Percentiles rank a stretch among this genome's conserved stretches.
Evolutionary conservation across 2,329 filamentous ascomycete genomes (phyloP).

Genomic region (Iodosphaeria phyllophila): DNA sequence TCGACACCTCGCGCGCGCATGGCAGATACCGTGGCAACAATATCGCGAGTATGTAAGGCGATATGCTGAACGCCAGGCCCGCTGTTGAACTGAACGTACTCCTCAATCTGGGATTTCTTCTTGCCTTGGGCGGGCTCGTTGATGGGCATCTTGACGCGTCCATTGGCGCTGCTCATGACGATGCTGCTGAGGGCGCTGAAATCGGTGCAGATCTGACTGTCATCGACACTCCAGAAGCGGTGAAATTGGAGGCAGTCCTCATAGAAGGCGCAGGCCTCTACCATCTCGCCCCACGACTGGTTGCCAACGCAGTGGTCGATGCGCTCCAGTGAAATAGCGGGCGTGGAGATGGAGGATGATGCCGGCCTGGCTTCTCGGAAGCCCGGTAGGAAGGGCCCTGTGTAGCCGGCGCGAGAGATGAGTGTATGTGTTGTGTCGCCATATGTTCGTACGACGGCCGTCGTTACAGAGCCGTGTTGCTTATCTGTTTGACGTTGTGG

Average conservation of each 20-base stretch:
- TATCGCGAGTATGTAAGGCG: conserved; percentile 65
- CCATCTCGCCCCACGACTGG: conserved; percentile 87
- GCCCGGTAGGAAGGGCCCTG: conserved; percentile 65
- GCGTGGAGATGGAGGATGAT: conserved; percentile 26
- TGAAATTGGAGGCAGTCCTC: conserved; percentile 83
- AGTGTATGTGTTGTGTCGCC: conserved; percentile 92
- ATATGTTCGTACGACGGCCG: conserved; percentile 76
- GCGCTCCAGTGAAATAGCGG: conserved; percentile 45
- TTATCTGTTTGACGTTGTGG: conserved; percentile 38
- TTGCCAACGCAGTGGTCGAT: conserved; percentile 98
- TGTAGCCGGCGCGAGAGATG: conserved; percentile 53
- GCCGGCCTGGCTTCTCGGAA: conserved; percentile 38
- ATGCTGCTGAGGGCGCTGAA: conserved; percentile 77
- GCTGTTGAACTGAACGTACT: conserved; percentile 78
- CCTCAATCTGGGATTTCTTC: conserved; percentile 87
- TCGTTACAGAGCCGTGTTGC: conserved; percentile 45
- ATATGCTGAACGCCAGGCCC: conserved; percentile 89
- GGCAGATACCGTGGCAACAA: conserved; percentile 57
- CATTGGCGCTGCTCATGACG: conserved; percentile 76
- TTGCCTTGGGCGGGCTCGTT: conserved; percentile 86
- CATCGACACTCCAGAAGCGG: conserved; percentile 94
- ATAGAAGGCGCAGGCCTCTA: conserved; percentile 50
- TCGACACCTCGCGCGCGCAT: conserved; percentile 77
- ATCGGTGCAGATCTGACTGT: conserved; percentile 81
- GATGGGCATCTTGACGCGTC: conserved; percentile 93